These are phyloP conservation scores for Epicoccum sorghinum DNA, from an alignment of 2,329 filamentous ascomycete genomes.

Conservation along the genomic window DNA sequence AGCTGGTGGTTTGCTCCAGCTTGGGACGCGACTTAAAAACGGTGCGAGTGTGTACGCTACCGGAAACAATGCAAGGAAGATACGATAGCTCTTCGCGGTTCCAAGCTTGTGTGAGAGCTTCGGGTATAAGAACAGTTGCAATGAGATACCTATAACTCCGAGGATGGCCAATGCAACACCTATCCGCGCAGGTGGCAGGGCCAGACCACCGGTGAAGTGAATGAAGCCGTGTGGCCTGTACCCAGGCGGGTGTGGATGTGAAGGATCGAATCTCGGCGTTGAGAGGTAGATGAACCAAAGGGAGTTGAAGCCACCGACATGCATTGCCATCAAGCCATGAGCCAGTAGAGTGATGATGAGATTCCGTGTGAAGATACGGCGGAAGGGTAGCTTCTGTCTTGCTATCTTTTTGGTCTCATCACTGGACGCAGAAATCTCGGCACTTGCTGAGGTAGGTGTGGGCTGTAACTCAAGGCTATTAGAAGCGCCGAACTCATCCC, in stretches of 20 bases:
- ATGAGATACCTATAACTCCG: slow-evolving; percentile 53
- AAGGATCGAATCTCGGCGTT: slow-evolving; percentile 50
- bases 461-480: slow-evolving; percentile 35
- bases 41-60: slow-evolving; percentile 53
- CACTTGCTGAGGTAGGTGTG: slow-evolving; percentile 33
- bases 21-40: slow-evolving; percentile 52
- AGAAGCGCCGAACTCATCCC: slow-evolving; percentile 34
- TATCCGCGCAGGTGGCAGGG: slow-evolving; percentile 54
- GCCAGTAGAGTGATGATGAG: slow-evolving; percentile 52
- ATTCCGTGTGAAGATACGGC: slow-evolving; percentile 55
- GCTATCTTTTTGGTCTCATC: slow-evolving; percentile 20
- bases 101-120: slow-evolving; percentile 50
- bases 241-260: slow-evolving; percentile 38
- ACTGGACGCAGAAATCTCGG: background rate
- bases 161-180: slow-evolving; percentile 56
- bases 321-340: slow-evolving; percentile 54
- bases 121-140: slow-evolving; percentile 56
- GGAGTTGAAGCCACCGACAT: slow-evolving; percentile 57
- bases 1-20: slow-evolving; percentile 45
- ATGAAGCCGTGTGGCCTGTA: slow-evolving; percentile 49
- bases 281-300: slow-evolving; percentile 59
- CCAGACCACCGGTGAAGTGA: slow-evolving; percentile 57
- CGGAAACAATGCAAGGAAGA: slow-evolving; percentile 53
- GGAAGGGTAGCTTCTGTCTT: slow-evolving; percentile 51
- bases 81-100: slow-evolving; percentile 49